Evolutionary conservation across 768 basidiomycete species (phyloP), one percentile per base, ranked within the genome.

Genomic region (Hypholoma sublateritium): DNA sequence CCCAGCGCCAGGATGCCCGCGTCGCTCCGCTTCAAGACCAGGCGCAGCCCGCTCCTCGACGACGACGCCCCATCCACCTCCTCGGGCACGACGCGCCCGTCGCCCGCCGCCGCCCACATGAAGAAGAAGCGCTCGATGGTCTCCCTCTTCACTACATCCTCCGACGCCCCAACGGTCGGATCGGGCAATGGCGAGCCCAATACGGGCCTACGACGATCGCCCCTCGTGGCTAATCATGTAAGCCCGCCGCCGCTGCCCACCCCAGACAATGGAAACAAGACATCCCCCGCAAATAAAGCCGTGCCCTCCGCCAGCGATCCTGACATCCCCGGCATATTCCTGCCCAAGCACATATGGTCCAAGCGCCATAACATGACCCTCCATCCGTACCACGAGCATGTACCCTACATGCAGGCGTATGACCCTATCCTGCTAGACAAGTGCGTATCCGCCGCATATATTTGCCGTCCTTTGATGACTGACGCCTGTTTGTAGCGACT

Each of bases 321-420:
- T 41, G 45, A 54, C 25, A 25, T 59, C 16, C 53, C 57, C 8
- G 61, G 62, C 21, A 59, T 58, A 21, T 72, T 72, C 58, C 61
- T 69, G 19, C 65, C 63, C 34, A 77, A 73, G 62, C 69, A 69
- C 21, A 65, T 63, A 1, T 81, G 78, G 79, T 62, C 71, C 32
- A 74, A 65, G n/a, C 72, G 75, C 34, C 62, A 70, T 35, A 77
- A 73, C 42, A 80, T 82, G 76, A 82, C 71, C 55, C 66, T 84
- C 21, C 86, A 88, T 62, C 83, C 85, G 2, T 84, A 83, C 59
- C 64, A 76, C 2, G 64, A 59, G 6, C 68, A 74, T 16, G 82
- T 78, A 13, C 80, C 82, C 1, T 88, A 88, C 64, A 84, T 88
- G 85, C 86, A 85, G 61, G 74, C 86, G 0, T 89, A 88, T 59